Evolutionary conservation across 225 moss, liverwort and hornwort species (phyloP), one percentile per base, ranked within the genome.

Genomic region (Pseudoscleropodium purum): DNA sequence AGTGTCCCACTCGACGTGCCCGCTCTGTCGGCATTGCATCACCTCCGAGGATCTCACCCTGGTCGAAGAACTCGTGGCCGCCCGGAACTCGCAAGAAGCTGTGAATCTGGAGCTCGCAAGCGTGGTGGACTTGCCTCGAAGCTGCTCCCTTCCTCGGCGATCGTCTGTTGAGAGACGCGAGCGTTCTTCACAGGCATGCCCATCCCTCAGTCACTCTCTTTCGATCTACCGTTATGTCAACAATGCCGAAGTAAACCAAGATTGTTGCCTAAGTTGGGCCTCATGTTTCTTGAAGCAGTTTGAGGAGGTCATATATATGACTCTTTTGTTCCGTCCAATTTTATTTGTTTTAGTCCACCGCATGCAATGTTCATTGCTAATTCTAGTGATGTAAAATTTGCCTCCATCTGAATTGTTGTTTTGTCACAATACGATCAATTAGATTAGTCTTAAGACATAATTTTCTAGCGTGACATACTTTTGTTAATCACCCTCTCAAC

Each of bases 1-100:
- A 27, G 92, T 94, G 21, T 96, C 94, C 20, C 98, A 98, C 82
- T 98, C 98, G 41, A 98, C 98, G 25, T 98, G 98, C 91, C 98
- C 97, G 49, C 93, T 98, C 25, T 98, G 98, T 87, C 97, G 98
- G 23, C 92, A 96, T 75, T 94, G 93, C 36, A 95, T 97, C 80
- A 95, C 90, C 69, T 90, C 94, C 17, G 94, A 97, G 34, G 97
- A 91, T 84, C 86, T 96, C 76, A 91, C 85, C 6, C 78, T 96
- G 68, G 94, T 95, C 11, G 97, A 97, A 33, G 89, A 91, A 62
- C 84, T 95, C 26, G 89, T 94, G 54, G 90, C 92, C 56, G 63
- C 92, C 43, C 88, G 93, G 75, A 90, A 90, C 74, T 93, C 95
- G 37, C 89, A 93, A 90, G 95, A 94, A 83, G 91, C 92, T 24